phyloP scores from a whole-genome alignment of 306 rosid genomes.

The Parietaria judaica region DNA sequence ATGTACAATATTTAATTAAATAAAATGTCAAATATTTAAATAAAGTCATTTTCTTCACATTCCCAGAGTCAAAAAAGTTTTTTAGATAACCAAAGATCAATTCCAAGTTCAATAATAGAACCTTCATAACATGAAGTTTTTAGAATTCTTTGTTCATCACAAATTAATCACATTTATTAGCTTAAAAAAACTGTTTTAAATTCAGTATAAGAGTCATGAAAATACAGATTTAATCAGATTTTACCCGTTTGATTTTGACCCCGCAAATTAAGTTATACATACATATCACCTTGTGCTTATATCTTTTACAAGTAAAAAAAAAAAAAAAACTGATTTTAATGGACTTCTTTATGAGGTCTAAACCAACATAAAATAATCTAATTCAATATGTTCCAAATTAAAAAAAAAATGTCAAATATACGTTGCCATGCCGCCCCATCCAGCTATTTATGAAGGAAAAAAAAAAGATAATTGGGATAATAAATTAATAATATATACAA shows the following conservation, averaged over 20 bases:
- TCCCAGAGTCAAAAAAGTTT: background rate
- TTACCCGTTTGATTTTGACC: constrained; percentile 10
- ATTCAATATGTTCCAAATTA: background rate
- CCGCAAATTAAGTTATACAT: constrained; percentile 13
- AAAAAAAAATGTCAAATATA: constrained; percentile 4
- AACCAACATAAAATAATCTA: background rate
- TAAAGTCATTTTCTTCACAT: background rate
- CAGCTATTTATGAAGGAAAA: background rate
- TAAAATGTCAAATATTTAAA: no score
- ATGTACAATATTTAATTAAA: no score
- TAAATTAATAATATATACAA: background rate
- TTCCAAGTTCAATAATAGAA: background rate
- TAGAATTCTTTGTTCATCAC: background rate
- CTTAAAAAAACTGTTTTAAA: no score
- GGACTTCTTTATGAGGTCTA: constrained; percentile 1
- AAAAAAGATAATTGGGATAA: no score
- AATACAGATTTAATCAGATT: background rate
- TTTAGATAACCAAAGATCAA: background rate
- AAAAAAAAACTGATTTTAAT: constrained; percentile 9
- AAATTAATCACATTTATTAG: no score
- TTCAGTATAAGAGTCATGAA: no score
- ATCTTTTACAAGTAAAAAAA: constrained; percentile 14
- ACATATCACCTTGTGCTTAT: constrained; percentile 8
- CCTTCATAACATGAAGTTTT: no score
- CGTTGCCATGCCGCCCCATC: background rate